Conservation (phyloP, 306 rosid species). For the Medicago truncatula region DNA sequence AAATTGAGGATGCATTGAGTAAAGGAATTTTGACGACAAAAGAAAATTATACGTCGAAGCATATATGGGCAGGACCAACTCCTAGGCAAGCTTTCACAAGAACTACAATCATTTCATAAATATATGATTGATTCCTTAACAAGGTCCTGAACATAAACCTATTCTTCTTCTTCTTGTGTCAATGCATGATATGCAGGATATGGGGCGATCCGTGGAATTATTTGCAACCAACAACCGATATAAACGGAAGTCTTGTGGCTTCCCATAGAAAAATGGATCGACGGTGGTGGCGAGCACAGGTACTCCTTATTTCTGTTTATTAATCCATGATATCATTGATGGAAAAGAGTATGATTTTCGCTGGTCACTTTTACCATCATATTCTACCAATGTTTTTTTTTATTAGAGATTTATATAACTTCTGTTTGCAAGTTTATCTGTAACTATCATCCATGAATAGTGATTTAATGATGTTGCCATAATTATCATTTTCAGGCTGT, state of each 20-base stretch:
- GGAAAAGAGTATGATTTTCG: neutral
- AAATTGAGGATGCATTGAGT: slow-evolving; percentile 68
- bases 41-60: slow-evolving; percentile 75
- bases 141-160: slow-evolving; percentile 4
- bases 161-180: slow-evolving; percentile 15
- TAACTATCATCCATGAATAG: too few species aligned
- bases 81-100: slow-evolving; percentile 65
- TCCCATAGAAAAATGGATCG: slow-evolving; percentile 86
- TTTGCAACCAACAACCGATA: slow-evolving; percentile 90
- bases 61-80: slow-evolving; percentile 81
- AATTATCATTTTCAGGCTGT: slow-evolving; percentile 60
- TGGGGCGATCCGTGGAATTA: slow-evolving; percentile 92
- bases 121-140: slow-evolving; percentile 23
- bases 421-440: too few species aligned
- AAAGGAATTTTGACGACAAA: slow-evolving; percentile 68
- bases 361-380: too few species aligned
- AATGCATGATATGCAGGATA: slow-evolving; percentile 54
- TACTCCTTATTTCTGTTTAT: slow-evolving; percentile 9
- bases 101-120: slow-evolving; percentile 19
- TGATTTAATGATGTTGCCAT: neutral
- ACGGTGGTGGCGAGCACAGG: slow-evolving; percentile 99
- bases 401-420: neutral
- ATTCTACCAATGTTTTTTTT: neutral
- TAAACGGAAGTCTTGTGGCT: slow-evolving; percentile 82
- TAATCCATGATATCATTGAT: neutral